Evolutionary conservation across 768 basidiomycete genomes (phyloP).

Genomic region (Sporobolomyces phaffii): DNA sequence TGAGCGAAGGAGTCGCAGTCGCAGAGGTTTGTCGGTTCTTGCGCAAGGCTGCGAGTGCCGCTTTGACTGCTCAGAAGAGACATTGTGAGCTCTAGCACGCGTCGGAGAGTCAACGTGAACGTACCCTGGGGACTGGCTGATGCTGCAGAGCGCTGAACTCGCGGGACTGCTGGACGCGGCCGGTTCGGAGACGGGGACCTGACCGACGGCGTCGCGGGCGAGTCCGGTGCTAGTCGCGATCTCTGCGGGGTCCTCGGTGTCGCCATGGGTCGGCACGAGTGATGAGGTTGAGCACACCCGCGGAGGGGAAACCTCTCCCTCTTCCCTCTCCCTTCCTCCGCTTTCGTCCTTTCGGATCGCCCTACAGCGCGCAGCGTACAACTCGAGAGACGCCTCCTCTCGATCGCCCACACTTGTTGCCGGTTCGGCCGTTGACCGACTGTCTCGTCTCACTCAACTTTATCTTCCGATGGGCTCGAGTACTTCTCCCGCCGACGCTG

Average conservation of each 20-base stretch:
- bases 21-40: background rate
- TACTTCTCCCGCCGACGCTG: background rate
- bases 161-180: background rate
- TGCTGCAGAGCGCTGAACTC: background rate
- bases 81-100: background rate
- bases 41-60: constrained; percentile 28
- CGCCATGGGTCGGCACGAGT: background rate
- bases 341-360: too few relatives aligned
- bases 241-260: background rate
- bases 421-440: too few relatives aligned
- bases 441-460: constrained; percentile 9
- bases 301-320: background rate
- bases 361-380: too few relatives aligned
- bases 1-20: constrained; percentile 3
- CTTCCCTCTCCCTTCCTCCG: too few relatives aligned
- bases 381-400: too few relatives aligned
- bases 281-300: background rate
- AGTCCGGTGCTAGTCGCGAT: background rate
- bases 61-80: constrained; percentile 5
- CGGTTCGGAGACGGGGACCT: background rate
- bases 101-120: fast-evolving
- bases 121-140: constrained; percentile 22
- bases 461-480: too few relatives aligned
- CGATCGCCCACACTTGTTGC: too few relatives aligned
- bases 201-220: background rate